Evolutionary conservation across 371 early-diverging fungal species (phyloP).

Genomic region (Rhizomucor pusillus): DNA sequence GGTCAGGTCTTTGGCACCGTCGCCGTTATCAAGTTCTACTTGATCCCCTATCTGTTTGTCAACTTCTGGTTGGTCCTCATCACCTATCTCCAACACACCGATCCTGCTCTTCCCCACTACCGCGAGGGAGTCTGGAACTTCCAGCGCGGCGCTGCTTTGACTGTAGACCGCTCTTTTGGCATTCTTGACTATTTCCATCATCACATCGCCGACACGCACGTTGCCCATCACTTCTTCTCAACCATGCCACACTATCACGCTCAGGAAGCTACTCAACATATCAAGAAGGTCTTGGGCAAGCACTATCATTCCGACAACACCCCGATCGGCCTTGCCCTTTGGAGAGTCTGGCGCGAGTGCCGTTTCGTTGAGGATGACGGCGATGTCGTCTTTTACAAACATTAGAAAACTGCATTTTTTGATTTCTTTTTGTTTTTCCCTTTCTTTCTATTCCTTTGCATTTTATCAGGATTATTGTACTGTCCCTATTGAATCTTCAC

Average conservation of each 20-base stretch:
- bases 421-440: neutral
- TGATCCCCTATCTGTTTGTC: constrained; percentile 76
- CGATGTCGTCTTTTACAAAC: constrained; percentile 61
- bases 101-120: constrained; percentile 78
- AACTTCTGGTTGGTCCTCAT: constrained; percentile 88
- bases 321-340: constrained; percentile 62
- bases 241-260: constrained; percentile 92
- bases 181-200: constrained; percentile 80
- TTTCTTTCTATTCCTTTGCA: neutral
- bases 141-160: constrained; percentile 75
- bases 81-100: constrained; percentile 87
- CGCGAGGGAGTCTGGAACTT: constrained; percentile 78
- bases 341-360: constrained; percentile 64
- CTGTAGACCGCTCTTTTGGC: constrained; percentile 85
- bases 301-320: constrained; percentile 70
- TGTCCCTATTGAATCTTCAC: no score
- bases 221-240: constrained; percentile 88
- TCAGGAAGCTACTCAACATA: constrained; percentile 73
- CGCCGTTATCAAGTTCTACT: constrained; percentile 74
- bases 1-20: constrained; percentile 51
- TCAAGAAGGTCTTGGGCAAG: constrained; percentile 74
- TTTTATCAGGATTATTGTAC: no score
- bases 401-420: constrained; percentile 19
- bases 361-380: constrained; percentile 82
- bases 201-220: constrained; percentile 80